Evolutionary conservation across 139 green algal genomes (phyloP), one percentile per base, ranked within the genome.

Genomic region (Klebsormidium nitens): DNA sequence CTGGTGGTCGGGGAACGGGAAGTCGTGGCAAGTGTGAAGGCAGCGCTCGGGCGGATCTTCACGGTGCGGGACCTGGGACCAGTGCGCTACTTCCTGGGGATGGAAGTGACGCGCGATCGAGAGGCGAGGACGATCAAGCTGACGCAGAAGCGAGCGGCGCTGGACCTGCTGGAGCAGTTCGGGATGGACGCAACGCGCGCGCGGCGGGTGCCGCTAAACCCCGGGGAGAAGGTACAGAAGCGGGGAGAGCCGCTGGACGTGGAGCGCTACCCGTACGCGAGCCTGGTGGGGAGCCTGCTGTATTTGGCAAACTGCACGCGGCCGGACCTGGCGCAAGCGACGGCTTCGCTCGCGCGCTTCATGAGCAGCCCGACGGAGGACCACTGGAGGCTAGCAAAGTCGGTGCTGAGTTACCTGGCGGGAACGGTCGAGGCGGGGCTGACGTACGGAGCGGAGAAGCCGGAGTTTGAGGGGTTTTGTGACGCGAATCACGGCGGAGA

Each of bases 241-340:
- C 11, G 14, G 8, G 42, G 55, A 63, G 14, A 63, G 11, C 11
- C 8, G 8, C 29, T 63, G 8, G 55, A 44, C 29, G 14, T 23
- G 31, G 36, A 69, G 26, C 61, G 28, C 26, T 69, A 26, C 23
- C 61, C 46, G 19, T 69, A 69, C 61, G 19, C 66, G 29, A 65
- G 6, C 26, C 31, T 65, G 28, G 61, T 69, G 28, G 61, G 61
- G 19, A 61, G 61, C 32, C 32, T 69, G 46, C 28, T 69, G 32
- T 57, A 69, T 64, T 5, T 64, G 29, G 28, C 31, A 26, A 36
- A 65, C 26, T 69, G 40, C 32, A 69, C 61, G 19, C 40, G 61
- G 36, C 61, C 61, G 5, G 61, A 69, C 46, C 28, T 69, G 8
- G 61, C 61, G 8, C 31, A 36, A 65, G 46, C 42, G 5, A 29